Conservation (phyloP, 2,329 filamentous ascomycete species). For the Sporothrix pallida region DNA sequence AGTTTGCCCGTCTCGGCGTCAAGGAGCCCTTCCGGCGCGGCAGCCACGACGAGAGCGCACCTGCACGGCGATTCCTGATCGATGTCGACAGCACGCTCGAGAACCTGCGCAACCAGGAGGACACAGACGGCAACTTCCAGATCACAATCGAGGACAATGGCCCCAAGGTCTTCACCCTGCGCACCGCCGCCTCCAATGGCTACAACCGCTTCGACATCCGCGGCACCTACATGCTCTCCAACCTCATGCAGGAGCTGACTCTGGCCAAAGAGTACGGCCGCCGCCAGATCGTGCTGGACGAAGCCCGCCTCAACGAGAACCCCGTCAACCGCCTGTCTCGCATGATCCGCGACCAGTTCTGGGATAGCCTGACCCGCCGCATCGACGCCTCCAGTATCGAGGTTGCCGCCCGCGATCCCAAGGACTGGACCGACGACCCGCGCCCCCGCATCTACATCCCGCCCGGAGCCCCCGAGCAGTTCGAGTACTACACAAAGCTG, state of each 20-base stretch:
- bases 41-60: constrained; percentile 72
- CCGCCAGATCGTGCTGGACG: constrained; percentile 88
- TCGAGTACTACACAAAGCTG: constrained; percentile 84
- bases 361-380: constrained; percentile 85
- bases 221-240: constrained; percentile 96
- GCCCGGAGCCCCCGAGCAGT: constrained; percentile 80
- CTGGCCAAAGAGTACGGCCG: constrained; percentile 89
- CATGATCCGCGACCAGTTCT: constrained; percentile 88
- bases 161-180: constrained; percentile 84
- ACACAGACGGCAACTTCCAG: constrained; percentile 92
- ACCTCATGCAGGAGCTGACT: constrained; percentile 91
- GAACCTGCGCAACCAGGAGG: constrained; percentile 80
- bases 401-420: constrained; percentile 84
- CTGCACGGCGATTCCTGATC: constrained; percentile 78
- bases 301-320: constrained; percentile 91
- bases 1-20: constrained; percentile 58
- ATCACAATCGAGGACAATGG: constrained; percentile 97
- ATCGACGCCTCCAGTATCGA: constrained; percentile 91
- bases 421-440: constrained; percentile 92
- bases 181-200: constrained; percentile 84
- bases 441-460: constrained; percentile 92
- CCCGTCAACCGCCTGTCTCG: constrained; percentile 86
- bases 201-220: constrained; percentile 88
- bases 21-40: constrained; percentile 63
- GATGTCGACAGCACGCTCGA: constrained; percentile 84